Base-by-base conservation (phyloP, 331 rosid genomes). In the Quercus phellos region DNA sequence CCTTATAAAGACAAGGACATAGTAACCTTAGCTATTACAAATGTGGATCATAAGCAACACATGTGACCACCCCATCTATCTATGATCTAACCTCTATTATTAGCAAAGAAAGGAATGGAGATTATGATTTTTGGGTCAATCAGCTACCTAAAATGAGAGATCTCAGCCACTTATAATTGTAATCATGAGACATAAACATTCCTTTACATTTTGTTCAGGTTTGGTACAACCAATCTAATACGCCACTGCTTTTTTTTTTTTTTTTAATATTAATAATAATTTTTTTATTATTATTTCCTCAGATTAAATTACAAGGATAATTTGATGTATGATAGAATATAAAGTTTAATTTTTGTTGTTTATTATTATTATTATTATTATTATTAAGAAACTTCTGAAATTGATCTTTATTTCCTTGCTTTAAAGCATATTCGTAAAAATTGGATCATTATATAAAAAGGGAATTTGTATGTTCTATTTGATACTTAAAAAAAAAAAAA, bases 201-300 rank as follows among this genome's bases (percentile, higher is more conserved):
- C 73, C 88, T 84, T 87, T 54, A 56, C 69, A 68, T 61, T 17
- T 73, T 75, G 79, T 79, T 69, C 73, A 84, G 78, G 70, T 76
- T 84, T 63, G 88, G 90, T 81, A 55, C 80, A 78, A 54, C 82
- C 50, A 69, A 77, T 79, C 55, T 68, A 78, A 78, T 60, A 24
- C 35, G 34, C 30, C 34, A 64, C 22, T 26, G 21, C 51, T 53
- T 53, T 10, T 2, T 27, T 21, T 68, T 55, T 22, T 55, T 22
- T 22, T 21, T 34, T 6, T 9, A 6, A 9, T 17, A 38, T 2
- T 8, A 38, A 8, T 38, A 8, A 38, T 38, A 38, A 35, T 35
- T 5, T 34, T 34, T 1, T 34, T 35, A 8, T 38, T 38, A 8
- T 38, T 2, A 38, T 38, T 8, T 38, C 46, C 46, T 8, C 11